Conservation (phyloP, 2,329 filamentous ascomycete genomes). For the Penicillium vulpinum region DNA sequence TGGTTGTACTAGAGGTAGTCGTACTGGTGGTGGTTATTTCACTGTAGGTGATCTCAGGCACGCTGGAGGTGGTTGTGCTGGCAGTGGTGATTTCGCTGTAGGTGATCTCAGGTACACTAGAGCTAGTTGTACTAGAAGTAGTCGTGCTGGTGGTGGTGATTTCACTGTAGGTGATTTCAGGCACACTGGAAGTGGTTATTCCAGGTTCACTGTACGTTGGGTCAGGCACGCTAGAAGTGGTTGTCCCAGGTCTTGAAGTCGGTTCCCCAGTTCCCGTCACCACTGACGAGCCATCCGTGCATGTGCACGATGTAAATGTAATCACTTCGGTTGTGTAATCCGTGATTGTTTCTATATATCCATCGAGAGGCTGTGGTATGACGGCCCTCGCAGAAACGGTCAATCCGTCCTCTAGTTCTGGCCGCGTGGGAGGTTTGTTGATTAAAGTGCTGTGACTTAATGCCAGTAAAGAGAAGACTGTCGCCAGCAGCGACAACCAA, state of each 20-base stretch:
- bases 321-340: neutral
- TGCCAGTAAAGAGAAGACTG: neutral
- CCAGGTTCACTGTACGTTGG: no score
- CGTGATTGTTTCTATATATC: neutral
- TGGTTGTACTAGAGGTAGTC: no score
- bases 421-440: neutral
- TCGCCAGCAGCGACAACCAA: slow-evolving; percentile 17
- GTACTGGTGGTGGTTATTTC: no score
- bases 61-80: neutral
- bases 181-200: neutral
- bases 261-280: neutral
- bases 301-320: neutral
- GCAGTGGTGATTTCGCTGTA: no score
- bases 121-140: neutral
- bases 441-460: neutral
- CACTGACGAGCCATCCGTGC: neutral
- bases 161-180: neutral
- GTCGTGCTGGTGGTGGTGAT: neutral
- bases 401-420: neutral
- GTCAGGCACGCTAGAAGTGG: neutral
- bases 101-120: neutral
- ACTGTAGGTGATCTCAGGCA: no score
- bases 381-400: neutral
- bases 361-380: neutral
- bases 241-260: neutral